Evolutionary conservation across 2,329 filamentous ascomycete genomes (phyloP).

Genomic region (Colletotrichum lupini): DNA sequence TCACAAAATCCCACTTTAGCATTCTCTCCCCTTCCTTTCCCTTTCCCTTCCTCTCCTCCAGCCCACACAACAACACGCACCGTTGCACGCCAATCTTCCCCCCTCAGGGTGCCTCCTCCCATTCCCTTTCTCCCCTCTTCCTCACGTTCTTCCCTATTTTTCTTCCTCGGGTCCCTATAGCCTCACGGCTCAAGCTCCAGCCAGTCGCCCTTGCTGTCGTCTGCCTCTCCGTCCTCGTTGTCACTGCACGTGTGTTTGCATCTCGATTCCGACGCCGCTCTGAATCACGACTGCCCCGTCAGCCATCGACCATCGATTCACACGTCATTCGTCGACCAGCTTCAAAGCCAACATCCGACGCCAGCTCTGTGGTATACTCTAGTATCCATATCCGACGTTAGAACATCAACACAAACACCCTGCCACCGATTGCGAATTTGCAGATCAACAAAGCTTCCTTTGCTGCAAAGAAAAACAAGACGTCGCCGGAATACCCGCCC

Average conservation of each 20-base stretch:
- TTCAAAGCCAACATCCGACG: conserved; percentile 7
- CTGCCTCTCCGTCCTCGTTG: conserved; percentile 10
- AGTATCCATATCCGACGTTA: conserved; percentile 11
- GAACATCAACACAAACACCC: conserved; percentile 6
- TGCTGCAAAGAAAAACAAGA: conserved; percentile 20
- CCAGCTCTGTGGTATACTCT: not conserved
- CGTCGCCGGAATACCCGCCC: conserved; percentile 5
- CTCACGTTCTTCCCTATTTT: conserved; percentile 45
- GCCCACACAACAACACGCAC: conserved; percentile 46
- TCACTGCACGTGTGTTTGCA: conserved; percentile 12
- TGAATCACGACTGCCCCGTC: conserved; percentile 28
- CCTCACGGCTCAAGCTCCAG: conserved; percentile 39
- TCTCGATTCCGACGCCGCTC: conserved; percentile 20
- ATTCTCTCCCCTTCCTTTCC: conserved; percentile 32
- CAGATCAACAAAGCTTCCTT: conserved; percentile 28
- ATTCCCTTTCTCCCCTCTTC: conserved; percentile 42
- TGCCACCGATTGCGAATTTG: conserved; percentile 3
- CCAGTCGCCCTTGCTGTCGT: conserved; percentile 29
- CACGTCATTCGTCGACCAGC: conserved; percentile 26
- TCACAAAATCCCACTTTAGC: conserved; percentile 35
- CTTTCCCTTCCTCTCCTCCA: conserved; percentile 33
- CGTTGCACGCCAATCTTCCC: conserved; percentile 55
- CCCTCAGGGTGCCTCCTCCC: conserved; percentile 52
- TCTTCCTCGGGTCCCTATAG: conserved; percentile 44
- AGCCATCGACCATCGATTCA: conserved; percentile 25